Conservation (phyloP, 768 basidiomycete species). For the Daedaleopsis sinensis region DNA sequence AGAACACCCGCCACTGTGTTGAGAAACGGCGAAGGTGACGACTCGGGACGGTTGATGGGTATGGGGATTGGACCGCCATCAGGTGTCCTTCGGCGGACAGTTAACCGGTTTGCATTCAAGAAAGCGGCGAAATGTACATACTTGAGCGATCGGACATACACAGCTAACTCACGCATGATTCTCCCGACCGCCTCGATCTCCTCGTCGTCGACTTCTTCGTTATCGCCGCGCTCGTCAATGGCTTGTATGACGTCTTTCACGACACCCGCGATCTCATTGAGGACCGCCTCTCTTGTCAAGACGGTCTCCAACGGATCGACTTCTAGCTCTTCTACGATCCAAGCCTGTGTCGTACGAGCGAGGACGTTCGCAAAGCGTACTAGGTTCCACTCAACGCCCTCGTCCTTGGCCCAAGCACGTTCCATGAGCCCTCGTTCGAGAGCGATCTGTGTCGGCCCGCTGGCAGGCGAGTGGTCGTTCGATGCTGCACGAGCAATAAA, state of each 20-base stretch:
- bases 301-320: constrained; percentile 27
- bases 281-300: constrained; percentile 38
- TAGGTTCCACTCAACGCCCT: constrained; percentile 68
- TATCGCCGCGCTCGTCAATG: constrained; percentile 51
- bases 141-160: constrained; percentile 62
- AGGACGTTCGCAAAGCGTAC: constrained; percentile 57
- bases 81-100: constrained; percentile 37
- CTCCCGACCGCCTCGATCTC: constrained; percentile 68
- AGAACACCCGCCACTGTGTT: constrained; percentile 64
- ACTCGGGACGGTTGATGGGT: constrained; percentile 54
- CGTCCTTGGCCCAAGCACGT: constrained; percentile 73
- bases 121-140: constrained; percentile 37
- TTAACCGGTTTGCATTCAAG: neutral
- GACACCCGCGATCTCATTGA: constrained; percentile 72
- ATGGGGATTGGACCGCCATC: constrained; percentile 51
- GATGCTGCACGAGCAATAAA: constrained; percentile 61
- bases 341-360: constrained; percentile 56
- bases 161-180: constrained; percentile 58
- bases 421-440: constrained; percentile 69
- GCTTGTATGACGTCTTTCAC: constrained; percentile 76
- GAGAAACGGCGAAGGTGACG: constrained; percentile 63
- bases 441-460: constrained; percentile 60
- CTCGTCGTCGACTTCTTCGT: constrained; percentile 73
- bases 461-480: constrained; percentile 57
- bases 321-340: constrained; percentile 47